A percentile compares a stretch with the other conserved stretches of the same genome.
phyloP scores from a whole-genome alignment of 352 stramenopile species.

The Pythium pectinolyticum region DNA sequence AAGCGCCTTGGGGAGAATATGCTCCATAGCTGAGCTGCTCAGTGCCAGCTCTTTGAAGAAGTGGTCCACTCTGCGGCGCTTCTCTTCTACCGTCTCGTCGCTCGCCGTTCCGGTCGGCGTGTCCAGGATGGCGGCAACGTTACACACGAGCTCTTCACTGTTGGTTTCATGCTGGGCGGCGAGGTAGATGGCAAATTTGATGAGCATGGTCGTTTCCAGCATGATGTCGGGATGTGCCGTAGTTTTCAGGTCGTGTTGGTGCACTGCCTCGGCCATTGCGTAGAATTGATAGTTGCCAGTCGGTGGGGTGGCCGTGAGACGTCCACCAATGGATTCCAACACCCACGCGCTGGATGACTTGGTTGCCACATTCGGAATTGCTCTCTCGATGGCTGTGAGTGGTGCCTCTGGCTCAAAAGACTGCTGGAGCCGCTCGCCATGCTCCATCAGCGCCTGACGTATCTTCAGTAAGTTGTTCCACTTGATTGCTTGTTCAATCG shows the following conservation, averaged over 20 bases:
- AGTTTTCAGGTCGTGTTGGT: background rate
- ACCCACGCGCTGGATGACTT: background rate
- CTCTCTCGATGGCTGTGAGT: background rate
- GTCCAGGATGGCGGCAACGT: background rate
- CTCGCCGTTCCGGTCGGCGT: background rate
- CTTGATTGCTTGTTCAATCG: background rate
- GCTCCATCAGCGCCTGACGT: no score
- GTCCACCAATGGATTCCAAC: slow-evolving; percentile 3
- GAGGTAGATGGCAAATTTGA: background rate
- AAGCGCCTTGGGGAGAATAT: background rate
- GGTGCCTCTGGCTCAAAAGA: background rate
- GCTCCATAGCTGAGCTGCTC: background rate
- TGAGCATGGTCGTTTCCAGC: background rate
- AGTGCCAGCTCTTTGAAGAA: background rate
- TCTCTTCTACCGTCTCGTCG: background rate
- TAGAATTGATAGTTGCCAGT: slow-evolving; percentile 15
- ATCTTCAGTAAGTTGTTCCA: no score
- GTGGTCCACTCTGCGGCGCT: background rate
- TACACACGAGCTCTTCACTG: background rate
- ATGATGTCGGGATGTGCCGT: background rate
- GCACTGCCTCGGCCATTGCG: background rate
- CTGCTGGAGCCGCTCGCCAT: no score
- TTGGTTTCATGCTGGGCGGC: background rate
- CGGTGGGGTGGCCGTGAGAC: background rate
- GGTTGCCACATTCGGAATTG: background rate